Conservation (phyloP, 140 eudicot species). For the Bidens hawaiensis region DNA sequence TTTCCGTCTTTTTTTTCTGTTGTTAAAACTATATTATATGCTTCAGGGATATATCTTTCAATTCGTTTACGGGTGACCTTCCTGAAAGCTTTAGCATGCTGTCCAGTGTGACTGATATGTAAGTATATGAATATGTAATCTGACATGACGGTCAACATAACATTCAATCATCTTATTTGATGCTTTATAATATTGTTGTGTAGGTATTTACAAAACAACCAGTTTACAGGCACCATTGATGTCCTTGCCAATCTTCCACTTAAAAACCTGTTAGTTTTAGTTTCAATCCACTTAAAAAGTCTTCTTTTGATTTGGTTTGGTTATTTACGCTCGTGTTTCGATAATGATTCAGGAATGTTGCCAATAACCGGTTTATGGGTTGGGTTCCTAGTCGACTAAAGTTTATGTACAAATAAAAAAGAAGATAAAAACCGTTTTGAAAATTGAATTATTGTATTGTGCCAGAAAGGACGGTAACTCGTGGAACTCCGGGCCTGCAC, state of each 20-base stretch:
- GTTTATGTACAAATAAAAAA: not conserved
- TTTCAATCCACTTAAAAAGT: not conserved
- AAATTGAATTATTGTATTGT: slow-evolving; percentile 5
- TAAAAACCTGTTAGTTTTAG: slow-evolving; percentile 43
- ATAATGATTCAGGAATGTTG: slow-evolving; percentile 45
- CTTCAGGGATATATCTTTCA: slow-evolving; percentile 56
- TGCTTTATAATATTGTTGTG: slow-evolving; percentile 13
- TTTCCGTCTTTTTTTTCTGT: not conserved
- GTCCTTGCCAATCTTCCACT: slow-evolving; percentile 55
- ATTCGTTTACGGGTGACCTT: slow-evolving; percentile 45
- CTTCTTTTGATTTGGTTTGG: not conserved
- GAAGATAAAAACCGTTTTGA: not conserved
- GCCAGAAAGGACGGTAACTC: slow-evolving; percentile 52
- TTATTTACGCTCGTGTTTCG: slow-evolving; percentile 2
- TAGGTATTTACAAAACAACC: slow-evolving; percentile 52
- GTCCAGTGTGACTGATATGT: slow-evolving; percentile 40
- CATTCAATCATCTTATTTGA: slow-evolving; percentile 9
- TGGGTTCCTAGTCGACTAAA: slow-evolving; percentile 54
- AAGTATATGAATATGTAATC: slow-evolving; percentile 15
- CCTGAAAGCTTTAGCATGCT: slow-evolving; percentile 42
- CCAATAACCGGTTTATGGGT: slow-evolving; percentile 53
- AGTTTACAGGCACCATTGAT: slow-evolving; percentile 47
- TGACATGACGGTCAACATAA: not conserved
- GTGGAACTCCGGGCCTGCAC: slow-evolving; percentile 58
- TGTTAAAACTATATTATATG: not conserved